Conservation (phyloP, 331 rosid genomes). For the Cucumis variabilis region DNA sequence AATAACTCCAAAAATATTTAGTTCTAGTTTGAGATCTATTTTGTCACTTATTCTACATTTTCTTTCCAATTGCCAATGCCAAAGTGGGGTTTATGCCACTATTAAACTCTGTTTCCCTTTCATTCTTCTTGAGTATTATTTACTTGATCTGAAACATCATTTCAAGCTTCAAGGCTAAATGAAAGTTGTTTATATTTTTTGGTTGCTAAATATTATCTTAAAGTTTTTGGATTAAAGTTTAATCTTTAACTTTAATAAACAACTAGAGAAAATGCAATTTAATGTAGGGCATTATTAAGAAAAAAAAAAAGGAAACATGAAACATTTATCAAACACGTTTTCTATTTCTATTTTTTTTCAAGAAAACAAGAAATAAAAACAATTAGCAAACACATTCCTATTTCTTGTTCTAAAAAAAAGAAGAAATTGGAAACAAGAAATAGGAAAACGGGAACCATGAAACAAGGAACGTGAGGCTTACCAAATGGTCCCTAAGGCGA, state of each 20-base stretch:
- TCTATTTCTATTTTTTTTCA: no score
- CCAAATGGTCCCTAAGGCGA: no score
- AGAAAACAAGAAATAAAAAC: no score
- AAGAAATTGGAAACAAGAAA: no score
- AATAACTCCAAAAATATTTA: background rate
- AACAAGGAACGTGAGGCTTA: no score
- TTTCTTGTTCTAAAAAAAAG: no score
- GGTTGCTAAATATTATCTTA: background rate
- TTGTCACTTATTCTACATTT: background rate
- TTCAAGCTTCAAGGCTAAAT: background rate
- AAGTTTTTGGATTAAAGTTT: background rate
- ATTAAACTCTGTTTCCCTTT: background rate
- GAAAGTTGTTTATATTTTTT: background rate
- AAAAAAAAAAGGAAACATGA: no score
- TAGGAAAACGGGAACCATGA: no score
- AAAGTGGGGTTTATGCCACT: background rate
- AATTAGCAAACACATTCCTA: no score
- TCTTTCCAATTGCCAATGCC: background rate
- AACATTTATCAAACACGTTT: no score
- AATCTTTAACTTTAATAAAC: constrained; percentile 11
- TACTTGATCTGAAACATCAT: background rate
- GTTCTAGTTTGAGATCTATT: background rate
- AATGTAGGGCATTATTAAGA: no score
- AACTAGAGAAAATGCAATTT: constrained; percentile 11
- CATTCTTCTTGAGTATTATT: constrained; percentile 9